phyloP scores from a whole-genome alignment of 192 early-diverging fungal species.

The Linderina pennispora region DNA sequence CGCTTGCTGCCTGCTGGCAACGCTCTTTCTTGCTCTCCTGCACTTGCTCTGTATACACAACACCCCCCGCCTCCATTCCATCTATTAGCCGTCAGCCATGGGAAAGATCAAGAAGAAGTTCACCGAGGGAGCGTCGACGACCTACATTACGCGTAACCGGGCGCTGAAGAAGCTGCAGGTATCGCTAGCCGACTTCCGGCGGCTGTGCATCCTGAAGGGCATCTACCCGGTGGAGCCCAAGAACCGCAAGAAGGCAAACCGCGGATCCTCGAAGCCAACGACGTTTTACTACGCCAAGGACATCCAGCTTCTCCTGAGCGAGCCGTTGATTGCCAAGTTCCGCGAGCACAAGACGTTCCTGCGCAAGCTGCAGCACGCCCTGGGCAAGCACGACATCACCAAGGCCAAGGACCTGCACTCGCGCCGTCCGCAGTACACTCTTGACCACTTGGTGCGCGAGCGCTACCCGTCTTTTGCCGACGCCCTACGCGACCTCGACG shows the following conservation, averaged over 20 bases:
- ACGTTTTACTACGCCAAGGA: conserved; percentile 94
- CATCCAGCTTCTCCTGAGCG: conserved; percentile 90
- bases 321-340: conserved; percentile 89
- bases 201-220: conserved; percentile 97
- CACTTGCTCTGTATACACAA: too few species aligned
- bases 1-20: too few species aligned
- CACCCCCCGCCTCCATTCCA: too few species aligned
- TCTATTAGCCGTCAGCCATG: too few species aligned
- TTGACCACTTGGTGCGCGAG: conserved; percentile 94
- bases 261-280: conserved; percentile 84
- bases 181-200: conserved; percentile 89
- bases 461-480: conserved; percentile 92
- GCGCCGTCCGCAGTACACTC: conserved; percentile 74
- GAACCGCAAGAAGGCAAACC: conserved; percentile 89
- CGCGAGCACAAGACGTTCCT: conserved; percentile 87
- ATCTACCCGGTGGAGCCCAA: conserved; percentile 95
- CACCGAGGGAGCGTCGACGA: conserved; percentile 78
- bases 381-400: conserved; percentile 74
- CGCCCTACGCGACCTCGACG: conserved; percentile 92
- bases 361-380: conserved; percentile 80
- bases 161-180: conserved; percentile 94
- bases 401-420: conserved; percentile 70
- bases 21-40: too few species aligned
- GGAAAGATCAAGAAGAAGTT: conserved; percentile 70
- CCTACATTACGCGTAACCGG: conserved; percentile 85